Evolutionary conservation across 2,329 filamentous ascomycete species (phyloP).

Genomic region (Cladosporium sp.): DNA sequence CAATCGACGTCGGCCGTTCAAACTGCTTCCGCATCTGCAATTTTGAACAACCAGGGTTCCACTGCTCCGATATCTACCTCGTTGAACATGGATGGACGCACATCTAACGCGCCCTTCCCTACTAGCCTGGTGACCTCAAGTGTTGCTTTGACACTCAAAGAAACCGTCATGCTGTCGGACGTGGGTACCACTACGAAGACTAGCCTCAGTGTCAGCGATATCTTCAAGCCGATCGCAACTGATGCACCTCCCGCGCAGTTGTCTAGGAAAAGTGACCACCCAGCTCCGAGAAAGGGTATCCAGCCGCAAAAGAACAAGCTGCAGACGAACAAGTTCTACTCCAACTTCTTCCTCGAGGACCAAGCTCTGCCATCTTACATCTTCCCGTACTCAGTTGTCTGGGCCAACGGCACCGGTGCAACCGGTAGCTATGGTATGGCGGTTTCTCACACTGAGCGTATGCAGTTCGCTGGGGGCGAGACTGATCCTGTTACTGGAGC

Average conservation of each 20-base stretch:
- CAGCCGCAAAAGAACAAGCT: slow-evolving; percentile 49
- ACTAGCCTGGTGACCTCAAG: slow-evolving; percentile 30
- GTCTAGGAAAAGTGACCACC: slow-evolving; percentile 41
- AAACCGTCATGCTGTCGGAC: slow-evolving; percentile 29
- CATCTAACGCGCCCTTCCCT: slow-evolving; percentile 33
- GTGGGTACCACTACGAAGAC: slow-evolving; percentile 29
- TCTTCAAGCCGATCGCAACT: slow-evolving; percentile 45
- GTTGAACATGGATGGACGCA: slow-evolving; percentile 28
- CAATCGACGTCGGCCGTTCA: slow-evolving; percentile 35
- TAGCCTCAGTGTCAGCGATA: slow-evolving; percentile 31
- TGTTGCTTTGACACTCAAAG: slow-evolving; percentile 33
- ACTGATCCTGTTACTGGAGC: slow-evolving; percentile 51
- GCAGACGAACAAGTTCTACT: slow-evolving; percentile 69
- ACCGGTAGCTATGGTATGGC: slow-evolving; percentile 74
- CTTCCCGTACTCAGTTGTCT: slow-evolving; percentile 57
- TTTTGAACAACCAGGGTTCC: slow-evolving; percentile 27
- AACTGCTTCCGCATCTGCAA: slow-evolving; percentile 24
- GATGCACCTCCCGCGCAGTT: slow-evolving; percentile 45
- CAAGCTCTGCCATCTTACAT: slow-evolving; percentile 71
- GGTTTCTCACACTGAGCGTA: slow-evolving; percentile 70
- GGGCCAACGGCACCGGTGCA: slow-evolving; percentile 51
- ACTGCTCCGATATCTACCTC: slow-evolving; percentile 21
- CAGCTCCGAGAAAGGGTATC: slow-evolving; percentile 42
- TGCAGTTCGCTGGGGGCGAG: slow-evolving; percentile 53
- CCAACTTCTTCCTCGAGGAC: slow-evolving; percentile 74